A percentile compares a stretch with the other conserved stretches of the same genome.
Evolutionary conservation across 2,329 filamentous ascomycete species (phyloP).

Genomic region (Colletotrichum sp.): DNA sequence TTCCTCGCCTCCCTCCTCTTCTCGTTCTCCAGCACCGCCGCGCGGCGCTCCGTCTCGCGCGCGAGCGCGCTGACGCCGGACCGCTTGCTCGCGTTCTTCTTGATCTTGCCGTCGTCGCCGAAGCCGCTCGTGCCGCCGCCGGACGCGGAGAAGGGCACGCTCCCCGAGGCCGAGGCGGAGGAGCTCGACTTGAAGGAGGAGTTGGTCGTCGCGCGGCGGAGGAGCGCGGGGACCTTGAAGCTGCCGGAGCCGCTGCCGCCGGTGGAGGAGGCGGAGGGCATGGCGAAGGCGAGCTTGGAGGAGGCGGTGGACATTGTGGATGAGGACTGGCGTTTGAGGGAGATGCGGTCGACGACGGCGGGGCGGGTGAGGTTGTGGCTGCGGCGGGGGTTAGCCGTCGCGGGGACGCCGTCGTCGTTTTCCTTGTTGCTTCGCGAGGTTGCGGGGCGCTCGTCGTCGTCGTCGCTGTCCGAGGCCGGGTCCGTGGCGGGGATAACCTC

Average conservation of each 20-base stretch:
- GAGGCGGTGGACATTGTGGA: conserved; percentile 34
- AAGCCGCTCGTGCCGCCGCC: conserved; percentile 22
- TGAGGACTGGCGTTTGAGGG: conserved; percentile 64
- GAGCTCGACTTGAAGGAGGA: conserved; percentile 48
- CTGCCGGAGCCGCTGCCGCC: conserved; percentile 38
- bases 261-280: conserved; percentile 36
- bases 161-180: neutral
- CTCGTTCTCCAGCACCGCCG: conserved; percentile 61
- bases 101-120: conserved; percentile 60
- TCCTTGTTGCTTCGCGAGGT: conserved; percentile 51
- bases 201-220: conserved; percentile 77
- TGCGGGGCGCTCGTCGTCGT: conserved; percentile 42
- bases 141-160: neutral
- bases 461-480: conserved; percentile 56
- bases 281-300: conserved; percentile 61
- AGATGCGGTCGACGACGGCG: conserved; percentile 75
- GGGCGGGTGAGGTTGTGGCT: conserved; percentile 29
- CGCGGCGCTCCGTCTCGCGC: conserved; percentile 61
- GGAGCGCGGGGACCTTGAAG: conserved; percentile 74
- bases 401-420: conserved; percentile 36
- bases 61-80: conserved; percentile 67
- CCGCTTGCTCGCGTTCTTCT: conserved; percentile 64
- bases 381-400: conserved; percentile 38
- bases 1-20: conserved; percentile 63
- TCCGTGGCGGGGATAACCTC: conserved; percentile 54